These are phyloP conservation scores for Fusarium goolgardi DNA, from an alignment of 2,329 filamentous ascomycete species.

Conservation along the genomic window DNA sequence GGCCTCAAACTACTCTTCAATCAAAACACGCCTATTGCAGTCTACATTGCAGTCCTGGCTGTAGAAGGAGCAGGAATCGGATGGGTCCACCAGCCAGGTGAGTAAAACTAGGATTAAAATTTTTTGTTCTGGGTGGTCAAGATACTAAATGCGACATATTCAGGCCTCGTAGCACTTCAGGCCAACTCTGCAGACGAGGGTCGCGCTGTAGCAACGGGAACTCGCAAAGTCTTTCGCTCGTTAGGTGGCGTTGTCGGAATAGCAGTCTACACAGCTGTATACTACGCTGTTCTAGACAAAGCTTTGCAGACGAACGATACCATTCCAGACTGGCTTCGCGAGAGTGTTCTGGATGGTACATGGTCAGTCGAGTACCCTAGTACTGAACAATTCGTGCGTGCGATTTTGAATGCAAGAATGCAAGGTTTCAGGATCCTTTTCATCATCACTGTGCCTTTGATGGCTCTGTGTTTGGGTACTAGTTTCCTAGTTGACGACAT, in stretches of 20 bases:
- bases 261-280: neutral
- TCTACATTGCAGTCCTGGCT: neutral
- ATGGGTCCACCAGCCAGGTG: conserved; percentile 18
- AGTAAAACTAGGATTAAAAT: fast-evolving
- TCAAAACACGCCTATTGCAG: neutral
- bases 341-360: neutral
- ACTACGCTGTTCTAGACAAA: neutral
- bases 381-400: neutral
- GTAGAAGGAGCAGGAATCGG: conserved; percentile 8
- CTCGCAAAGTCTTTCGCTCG: conserved; percentile 6
- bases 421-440: conserved; percentile 1
- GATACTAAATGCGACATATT: fast-evolving
- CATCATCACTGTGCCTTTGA: neutral
- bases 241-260: neutral
- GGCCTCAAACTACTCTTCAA: neutral
- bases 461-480: neutral
- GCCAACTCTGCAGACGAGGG: conserved; percentile 10
- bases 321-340: neutral
- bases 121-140: too few species aligned
- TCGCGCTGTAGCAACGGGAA: conserved; percentile 1
- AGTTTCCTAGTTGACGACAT: conserved; percentile 6
- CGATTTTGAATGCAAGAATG: neutral
- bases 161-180: neutral
- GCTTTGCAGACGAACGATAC: fast-evolving
- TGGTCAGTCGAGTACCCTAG: neutral